Evolutionary conservation across 148 eudicot species (phyloP).

Genomic region (Spergularia marina): DNA sequence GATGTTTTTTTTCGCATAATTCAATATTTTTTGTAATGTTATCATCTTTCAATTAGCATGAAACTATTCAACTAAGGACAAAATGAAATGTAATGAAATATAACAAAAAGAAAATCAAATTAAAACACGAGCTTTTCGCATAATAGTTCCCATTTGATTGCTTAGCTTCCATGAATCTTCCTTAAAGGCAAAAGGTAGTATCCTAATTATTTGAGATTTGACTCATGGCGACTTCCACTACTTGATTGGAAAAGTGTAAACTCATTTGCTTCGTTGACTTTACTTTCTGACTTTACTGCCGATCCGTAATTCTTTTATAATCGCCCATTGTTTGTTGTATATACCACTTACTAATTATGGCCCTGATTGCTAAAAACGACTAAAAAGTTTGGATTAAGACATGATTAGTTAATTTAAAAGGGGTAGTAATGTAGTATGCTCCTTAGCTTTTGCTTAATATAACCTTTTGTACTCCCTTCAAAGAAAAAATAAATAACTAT

Average conservation of each 20-base stretch:
- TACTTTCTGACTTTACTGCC: not conserved
- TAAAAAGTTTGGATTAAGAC: too few species aligned
- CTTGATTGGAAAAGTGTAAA: not conserved
- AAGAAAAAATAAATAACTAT: too few species aligned
- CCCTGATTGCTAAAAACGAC: too few species aligned
- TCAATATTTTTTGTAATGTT: too few species aligned
- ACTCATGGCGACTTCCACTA: not conserved
- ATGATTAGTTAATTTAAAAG: too few species aligned
- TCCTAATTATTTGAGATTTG: slow-evolving; percentile 14
- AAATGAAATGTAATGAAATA: not conserved
- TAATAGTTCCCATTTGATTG: not conserved
- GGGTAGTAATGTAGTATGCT: too few species aligned
- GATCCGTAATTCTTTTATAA: not conserved
- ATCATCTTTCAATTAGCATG: too few species aligned
- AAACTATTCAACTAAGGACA: not conserved
- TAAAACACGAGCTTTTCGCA: not conserved
- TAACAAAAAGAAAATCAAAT: not conserved
- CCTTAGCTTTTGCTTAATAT: too few species aligned
- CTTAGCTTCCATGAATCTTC: slow-evolving; percentile 23
- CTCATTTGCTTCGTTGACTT: slow-evolving; percentile 8
- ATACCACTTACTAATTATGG: too few species aligned
- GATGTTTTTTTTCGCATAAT: too few species aligned
- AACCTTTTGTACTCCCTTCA: too few species aligned
- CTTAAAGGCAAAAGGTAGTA: not conserved
- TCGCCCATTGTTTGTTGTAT: slow-evolving; percentile 11